Base-by-base conservation (phyloP, 495 filamentous ascomycete genomes). In the Trichodelitschia bisporula region DNA sequence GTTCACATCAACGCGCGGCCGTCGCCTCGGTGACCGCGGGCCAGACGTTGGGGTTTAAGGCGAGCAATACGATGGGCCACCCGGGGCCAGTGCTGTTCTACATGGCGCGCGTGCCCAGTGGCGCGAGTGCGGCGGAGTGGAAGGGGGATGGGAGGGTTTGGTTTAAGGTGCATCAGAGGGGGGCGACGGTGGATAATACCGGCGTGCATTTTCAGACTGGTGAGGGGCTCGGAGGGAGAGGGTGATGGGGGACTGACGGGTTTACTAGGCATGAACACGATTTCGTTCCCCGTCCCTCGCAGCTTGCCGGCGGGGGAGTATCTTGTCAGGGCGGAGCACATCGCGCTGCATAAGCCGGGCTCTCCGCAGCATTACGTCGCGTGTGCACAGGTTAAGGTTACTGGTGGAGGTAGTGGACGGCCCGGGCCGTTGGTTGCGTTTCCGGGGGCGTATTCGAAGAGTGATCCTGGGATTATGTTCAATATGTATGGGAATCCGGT, bases 241-340 rank as follows among this genome's bases (percentile, higher is more conserved):
- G n/a, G n/a, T n/a, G n/a, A n/a, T n/a, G n/a, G n/a, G n/a, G n/a
- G n/a, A n/a, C n/a, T n/a, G n/a, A n/a, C n/a, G n/a, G n/a, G n/a
- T n/a, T n/a, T n/a, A n/a, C n/a, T n/a, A n/a, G n/a, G n/a, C n/a
- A n/a, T n/a, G n/a, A n/a, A n/a, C n/a, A n/a, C n/a, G n/a, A n/a
- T n/a, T n/a, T n/a, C n/a, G n/a, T n/a, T n/a, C n/a, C n/a, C n/a
- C n/a, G n/a, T n/a, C n/a, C n/a, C n/a, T n/a, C n/a, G n/a, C n/a
- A n/a, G n/a, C n/a, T n/a, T n/a, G n/a, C 51, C 58, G 0, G 48
- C 45, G 28, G 68, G 68, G 30, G 59, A 70, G 33, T 73, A 73
- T 36, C 60, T 73, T 30, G 49, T 72, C 30, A 58, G 68, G 3
- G 61, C 63, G 31, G 65, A 72, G 42, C 57, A 58, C 13, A 56